Conservation (phyloP, 1,284 basidiomycete genomes). For the Cutaneotrichosporon dermatis region DNA sequence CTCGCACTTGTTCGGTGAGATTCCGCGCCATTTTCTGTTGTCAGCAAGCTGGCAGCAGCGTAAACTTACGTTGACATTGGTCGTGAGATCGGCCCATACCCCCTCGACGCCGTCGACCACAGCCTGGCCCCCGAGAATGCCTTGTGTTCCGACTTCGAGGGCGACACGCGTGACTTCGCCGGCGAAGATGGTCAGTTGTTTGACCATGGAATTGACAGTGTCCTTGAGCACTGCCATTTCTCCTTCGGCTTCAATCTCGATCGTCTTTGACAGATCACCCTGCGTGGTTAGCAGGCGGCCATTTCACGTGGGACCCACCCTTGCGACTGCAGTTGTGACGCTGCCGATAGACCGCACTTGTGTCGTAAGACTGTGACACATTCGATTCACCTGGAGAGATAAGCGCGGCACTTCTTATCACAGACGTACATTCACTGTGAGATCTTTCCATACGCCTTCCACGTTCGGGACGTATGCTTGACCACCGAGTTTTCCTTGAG, state of each 20-base stretch:
- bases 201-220: conserved; percentile 67
- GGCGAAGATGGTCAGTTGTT: conserved; percentile 85
- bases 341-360: conserved; percentile 89
- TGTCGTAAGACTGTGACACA: conserved; percentile 88
- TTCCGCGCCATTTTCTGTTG: conserved; percentile 78
- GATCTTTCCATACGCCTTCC: conserved; percentile 89
- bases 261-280: conserved; percentile 55
- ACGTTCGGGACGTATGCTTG: conserved; percentile 86
- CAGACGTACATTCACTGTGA: conserved; percentile 73
- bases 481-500: conserved; percentile 82
- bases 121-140: conserved; percentile 88
- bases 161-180: conserved; percentile 93
- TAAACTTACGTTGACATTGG: conserved; percentile 71
- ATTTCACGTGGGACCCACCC: conserved; percentile 28
- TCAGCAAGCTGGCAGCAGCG: conserved; percentile 7
- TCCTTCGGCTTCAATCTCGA: conserved; percentile 73
- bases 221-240: conserved; percentile 81
- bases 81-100: conserved; percentile 86
- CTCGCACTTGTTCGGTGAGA: conserved; percentile 93
- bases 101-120: conserved; percentile 88
- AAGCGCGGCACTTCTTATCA: conserved; percentile 15
- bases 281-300: conserved; percentile 16
- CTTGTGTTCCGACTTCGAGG: conserved; percentile 83
- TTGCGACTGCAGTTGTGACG: conserved; percentile 87
- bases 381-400: conserved; percentile 68